These are phyloP conservation scores for Suillus subaureus DNA, from an alignment of 768 basidiomycete genomes.

Conservation along the genomic window DNA sequence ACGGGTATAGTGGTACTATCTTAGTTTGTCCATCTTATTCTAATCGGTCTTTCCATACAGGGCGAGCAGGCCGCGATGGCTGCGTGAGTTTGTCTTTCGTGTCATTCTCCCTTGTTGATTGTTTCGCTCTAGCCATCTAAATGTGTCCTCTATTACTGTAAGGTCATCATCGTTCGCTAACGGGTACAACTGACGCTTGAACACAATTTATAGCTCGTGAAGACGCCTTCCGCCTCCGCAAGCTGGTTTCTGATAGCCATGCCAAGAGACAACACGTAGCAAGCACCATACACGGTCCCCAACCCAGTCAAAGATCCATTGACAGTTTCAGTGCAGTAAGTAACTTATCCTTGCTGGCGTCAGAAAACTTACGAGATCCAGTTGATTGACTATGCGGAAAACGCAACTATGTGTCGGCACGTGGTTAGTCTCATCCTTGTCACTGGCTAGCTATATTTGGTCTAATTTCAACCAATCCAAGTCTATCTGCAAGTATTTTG, in stretches of 20 bases:
- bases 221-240: slow-evolving; percentile 60
- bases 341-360: slow-evolving; percentile 25
- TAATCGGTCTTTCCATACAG: slow-evolving; percentile 36
- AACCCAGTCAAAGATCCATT: slow-evolving; percentile 66
- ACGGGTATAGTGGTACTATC: slow-evolving; percentile 51
- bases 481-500: slow-evolving; percentile 82
- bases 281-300: slow-evolving; percentile 49
- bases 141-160: slow-evolving; percentile 84
- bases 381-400: slow-evolving; percentile 62
- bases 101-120: background rate
- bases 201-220: slow-evolving; percentile 59
- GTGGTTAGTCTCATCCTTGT: slow-evolving; percentile 47
- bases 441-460: too few species aligned
- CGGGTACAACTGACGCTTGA: background rate
- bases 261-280: slow-evolving; percentile 46
- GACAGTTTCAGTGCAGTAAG: slow-evolving; percentile 66
- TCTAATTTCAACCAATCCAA: slow-evolving; percentile 26
- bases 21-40: background rate
- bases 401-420: slow-evolving; percentile 63
- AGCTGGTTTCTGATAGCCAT: slow-evolving; percentile 50
- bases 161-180: slow-evolving; percentile 20
- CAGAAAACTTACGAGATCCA: slow-evolving; percentile 17
- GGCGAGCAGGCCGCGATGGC: slow-evolving; percentile 81
- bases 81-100: slow-evolving; percentile 43
- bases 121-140: slow-evolving; percentile 62